Conservation (phyloP, 73 alveolate genomes). For the Paramecium octaurelia region DNA sequence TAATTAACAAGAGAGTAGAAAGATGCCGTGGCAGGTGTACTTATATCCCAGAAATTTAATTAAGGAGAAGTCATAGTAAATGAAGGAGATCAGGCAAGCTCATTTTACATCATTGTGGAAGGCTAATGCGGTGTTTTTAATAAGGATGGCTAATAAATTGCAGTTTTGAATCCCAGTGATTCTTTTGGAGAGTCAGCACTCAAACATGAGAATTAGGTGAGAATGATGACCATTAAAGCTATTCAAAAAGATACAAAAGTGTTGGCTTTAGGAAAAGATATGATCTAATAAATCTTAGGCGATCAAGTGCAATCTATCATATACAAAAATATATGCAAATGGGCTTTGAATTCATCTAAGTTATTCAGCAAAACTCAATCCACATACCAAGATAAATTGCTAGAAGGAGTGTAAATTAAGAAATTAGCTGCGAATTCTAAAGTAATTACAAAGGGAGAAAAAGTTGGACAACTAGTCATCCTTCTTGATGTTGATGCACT, state of each 20-base stretch:
- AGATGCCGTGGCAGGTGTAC: constrained; percentile 37
- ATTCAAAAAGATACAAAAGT: constrained; percentile 54
- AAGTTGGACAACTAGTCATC: constrained; percentile 35
- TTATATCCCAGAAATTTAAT: background rate
- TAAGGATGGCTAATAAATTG: constrained; percentile 26
- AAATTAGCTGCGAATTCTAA: constrained; percentile 58
- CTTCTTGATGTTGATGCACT: constrained; percentile 57
- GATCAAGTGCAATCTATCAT: constrained; percentile 60
- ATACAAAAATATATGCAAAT: constrained; percentile 66
- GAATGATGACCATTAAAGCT: constrained; percentile 61
- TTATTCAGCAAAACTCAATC: background rate
- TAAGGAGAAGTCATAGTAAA: background rate
- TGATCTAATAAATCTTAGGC: constrained; percentile 55
- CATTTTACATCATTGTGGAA: constrained; percentile 20
- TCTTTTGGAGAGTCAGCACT: constrained; percentile 46
- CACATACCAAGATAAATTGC: constrained; percentile 42
- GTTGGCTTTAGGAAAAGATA: constrained; percentile 66
- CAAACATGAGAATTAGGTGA: constrained; percentile 15
- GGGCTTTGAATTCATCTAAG: constrained; percentile 63
- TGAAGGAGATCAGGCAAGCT: constrained; percentile 53
- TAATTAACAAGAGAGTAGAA: constrained; percentile 40
- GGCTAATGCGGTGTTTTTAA: constrained; percentile 41
- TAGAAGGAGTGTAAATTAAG: constrained; percentile 50
- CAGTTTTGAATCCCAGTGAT: constrained; percentile 15
- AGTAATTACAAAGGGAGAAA: constrained; percentile 55